Conservation (phyloP, 2,329 filamentous ascomycete genomes). For the Arthroderma uncinatum region DNA sequence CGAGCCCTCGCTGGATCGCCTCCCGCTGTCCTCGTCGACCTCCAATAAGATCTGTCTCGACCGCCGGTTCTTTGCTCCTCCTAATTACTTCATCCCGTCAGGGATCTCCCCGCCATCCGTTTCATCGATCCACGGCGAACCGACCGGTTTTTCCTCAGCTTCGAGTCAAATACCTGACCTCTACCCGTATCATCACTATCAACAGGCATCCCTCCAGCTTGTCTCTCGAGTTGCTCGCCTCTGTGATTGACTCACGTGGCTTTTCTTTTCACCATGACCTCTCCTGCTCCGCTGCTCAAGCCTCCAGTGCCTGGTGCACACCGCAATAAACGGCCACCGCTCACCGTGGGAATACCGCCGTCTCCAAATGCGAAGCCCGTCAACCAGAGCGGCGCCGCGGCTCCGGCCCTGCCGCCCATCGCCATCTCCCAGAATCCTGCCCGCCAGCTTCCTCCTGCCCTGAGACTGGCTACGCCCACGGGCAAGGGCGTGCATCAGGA, state of each 20-base stretch:
- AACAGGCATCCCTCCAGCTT: neutral
- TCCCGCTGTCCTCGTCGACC: no score
- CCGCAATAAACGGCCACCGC: constrained; percentile 54
- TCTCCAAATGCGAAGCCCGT: constrained; percentile 74
- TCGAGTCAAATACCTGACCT: neutral
- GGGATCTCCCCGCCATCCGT: constrained; percentile 3
- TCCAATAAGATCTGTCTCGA: neutral
- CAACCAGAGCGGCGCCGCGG: constrained; percentile 19
- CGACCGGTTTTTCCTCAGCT: neutral
- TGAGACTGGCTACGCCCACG: constrained; percentile 81
- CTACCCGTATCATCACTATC: neutral
- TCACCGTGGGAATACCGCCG: constrained; percentile 81
- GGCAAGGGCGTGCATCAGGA: constrained; percentile 55
- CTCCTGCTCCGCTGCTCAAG: constrained; percentile 61
- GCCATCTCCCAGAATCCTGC: constrained; percentile 20
- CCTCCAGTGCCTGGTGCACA: constrained; percentile 66
- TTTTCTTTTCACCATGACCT: constrained; percentile 48
- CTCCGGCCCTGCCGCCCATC: constrained; percentile 25
- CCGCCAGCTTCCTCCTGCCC: constrained; percentile 49
- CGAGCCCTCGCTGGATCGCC: no score
- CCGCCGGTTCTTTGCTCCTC: neutral
- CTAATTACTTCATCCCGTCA: neutral
- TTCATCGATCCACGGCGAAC: neutral
- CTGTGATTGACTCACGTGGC: constrained; percentile 6
- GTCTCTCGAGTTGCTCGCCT: neutral